Evolutionary conservation across 78 protist species (phyloP), one percentile per base, ranked within the genome.

Genomic region (Pelomyxa schiedti): DNA sequence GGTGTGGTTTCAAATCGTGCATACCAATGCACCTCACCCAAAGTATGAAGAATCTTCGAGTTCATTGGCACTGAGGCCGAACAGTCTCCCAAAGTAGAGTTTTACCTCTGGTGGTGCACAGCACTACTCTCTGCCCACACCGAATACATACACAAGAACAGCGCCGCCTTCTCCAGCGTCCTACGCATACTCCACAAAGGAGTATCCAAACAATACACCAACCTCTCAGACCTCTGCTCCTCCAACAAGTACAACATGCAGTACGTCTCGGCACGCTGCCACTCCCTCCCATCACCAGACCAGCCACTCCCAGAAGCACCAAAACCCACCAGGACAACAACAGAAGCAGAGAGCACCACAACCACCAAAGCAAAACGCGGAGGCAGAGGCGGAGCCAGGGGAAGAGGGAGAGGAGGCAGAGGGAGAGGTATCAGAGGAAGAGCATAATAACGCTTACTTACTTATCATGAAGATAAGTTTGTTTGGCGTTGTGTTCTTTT

Each of bases 51-150:
- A 29, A 64, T 87, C 35, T 58, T 92, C 24, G 74, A 66, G 16
- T 77, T 77, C 39, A 39, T 92, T 41, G 87, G 85, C 22, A 7
- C 26, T 29, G 67, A 35, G 29, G 79, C 78, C 65, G 84, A 68
- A 37, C 41, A 24, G 36, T 58, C 85, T 2, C 83, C 69, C 22
- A 88, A 83, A 74, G 28, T 90, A 8, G 90, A 90, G 52, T 83
- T 80, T 43, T 86, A 86, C 70, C 43, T 90, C 77, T 24, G 9
- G 16, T 90, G 94, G 94, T 22, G 66, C 40, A 39, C 39, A 47
- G 43, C 32, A 36, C 63, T 86, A 2, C 47, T 86, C 29, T 35
- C 36, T 30, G 66, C 66, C 1, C 94, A 90, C 78, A 89, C 90
- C 22, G 78, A 63, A 32, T 52, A 29, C 63, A 16, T 90, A 24